Base-by-base conservation (phyloP, 495 filamentous ascomycete genomes). In the Aspergillus funiculosus region DNA sequence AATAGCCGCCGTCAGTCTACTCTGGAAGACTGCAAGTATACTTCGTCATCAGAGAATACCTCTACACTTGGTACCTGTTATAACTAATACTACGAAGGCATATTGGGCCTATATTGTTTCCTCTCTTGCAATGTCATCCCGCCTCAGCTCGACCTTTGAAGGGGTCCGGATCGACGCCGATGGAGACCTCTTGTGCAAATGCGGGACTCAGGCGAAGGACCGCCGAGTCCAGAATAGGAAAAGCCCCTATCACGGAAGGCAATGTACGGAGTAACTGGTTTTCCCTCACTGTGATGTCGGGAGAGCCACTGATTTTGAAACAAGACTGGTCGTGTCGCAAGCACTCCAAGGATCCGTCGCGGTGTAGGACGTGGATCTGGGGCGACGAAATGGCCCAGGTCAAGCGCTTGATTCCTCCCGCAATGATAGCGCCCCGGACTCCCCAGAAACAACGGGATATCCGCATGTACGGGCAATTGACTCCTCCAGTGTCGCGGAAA, bases 391-490 rank as follows among this genome's bases (percentile, higher is more conserved):
- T n/a, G 9, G 27, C 34, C 5, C 28, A 10, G 19, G 37, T 48
- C 14, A 17, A 15, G 21, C 19, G 10, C 7, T n/a, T 27, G 17
- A 36, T 41, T 15, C 46, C 36, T 4, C 37, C 28, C 0, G 37
- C 19, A 1, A 28, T 39, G 37, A 38, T 28, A 28, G 14, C 37
- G 2, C 46, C 37, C 27, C 46, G 29, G 21, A 48, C 46, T 5
- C 46, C 46, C 10, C 35, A 35, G 17, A 47, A 47, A 20, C 44
- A 47, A 20, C 5, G 27, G 7, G 44, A 47, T 25, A 47, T 47
- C 14, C 34, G 44, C 6, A 11, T 15, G 1, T 47, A 30, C n/a
- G 44, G 35, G 34, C 35, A 39, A 13, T 31, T 39, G 20, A 47
- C 44, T 2, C 32, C 43, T 2, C 34, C 34, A 6, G 25, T 11